Evolutionary conservation across 257 asterid genomes (phyloP).

Genomic region (Anisodus tanguticus): DNA sequence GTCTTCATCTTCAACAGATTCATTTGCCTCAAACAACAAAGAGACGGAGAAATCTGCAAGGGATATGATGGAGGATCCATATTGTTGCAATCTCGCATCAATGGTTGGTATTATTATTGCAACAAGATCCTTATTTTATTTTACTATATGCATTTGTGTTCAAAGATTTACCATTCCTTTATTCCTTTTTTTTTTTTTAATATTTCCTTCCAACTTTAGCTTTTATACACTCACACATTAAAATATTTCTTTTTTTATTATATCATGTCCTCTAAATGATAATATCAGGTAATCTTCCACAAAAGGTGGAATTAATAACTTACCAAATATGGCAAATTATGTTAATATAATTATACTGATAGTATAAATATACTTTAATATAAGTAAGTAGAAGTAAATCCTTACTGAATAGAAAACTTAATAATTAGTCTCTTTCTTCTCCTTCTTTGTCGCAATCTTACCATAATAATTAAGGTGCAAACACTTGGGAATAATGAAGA

Average conservation of each 20-base stretch:
- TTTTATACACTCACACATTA: background rate
- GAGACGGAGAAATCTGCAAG: no score
- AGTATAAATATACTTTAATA: background rate
- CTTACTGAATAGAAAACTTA: background rate
- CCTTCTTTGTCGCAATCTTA: background rate
- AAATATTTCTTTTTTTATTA: background rate
- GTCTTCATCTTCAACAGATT: constrained; percentile 39
- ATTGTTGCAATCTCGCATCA: constrained; percentile 53
- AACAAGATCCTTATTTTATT: background rate
- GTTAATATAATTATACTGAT: background rate
- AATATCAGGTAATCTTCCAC: background rate
- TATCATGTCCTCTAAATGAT: background rate
- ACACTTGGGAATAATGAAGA: background rate
- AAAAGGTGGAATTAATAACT: background rate
- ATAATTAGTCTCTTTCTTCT: background rate
- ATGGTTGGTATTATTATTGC: constrained; percentile 51
- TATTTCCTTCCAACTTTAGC: background rate
- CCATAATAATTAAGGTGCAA: background rate
- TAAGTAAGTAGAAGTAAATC: background rate
- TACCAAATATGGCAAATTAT: background rate
- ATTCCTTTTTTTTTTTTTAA: background rate
- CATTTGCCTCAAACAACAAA: constrained; percentile 35
- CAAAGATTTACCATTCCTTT: background rate
- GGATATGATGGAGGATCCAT: constrained; percentile 34
- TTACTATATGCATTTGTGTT: background rate